Base-by-base conservation (phyloP, 2,329 filamentous ascomycete species). In the Aspergillus oerlinghausenensis region DNA sequence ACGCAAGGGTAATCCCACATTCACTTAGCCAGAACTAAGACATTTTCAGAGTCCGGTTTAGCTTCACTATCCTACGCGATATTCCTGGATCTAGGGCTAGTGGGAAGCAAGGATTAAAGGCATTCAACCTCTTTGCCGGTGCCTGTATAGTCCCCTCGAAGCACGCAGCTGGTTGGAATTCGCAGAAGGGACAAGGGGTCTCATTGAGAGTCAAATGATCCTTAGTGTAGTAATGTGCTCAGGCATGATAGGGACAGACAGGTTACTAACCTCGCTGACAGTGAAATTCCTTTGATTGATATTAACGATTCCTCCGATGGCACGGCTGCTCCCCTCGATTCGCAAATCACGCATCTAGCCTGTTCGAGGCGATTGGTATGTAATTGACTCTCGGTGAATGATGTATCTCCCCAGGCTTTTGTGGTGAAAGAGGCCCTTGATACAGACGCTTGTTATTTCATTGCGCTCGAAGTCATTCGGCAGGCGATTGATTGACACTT, bases 1-100 rank as follows among this genome's bases (percentile, higher is more conserved):
- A 67, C 54, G 65, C 65, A 66, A 70, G 64, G 67, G 60, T 59
- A 55, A 32, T 29, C 19, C 29, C 49, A 32, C 29, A 29, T 6
- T 51, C n/a, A 19, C 53, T 50, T 47, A 45, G 54, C 11, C 23
- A 26, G 19, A 17, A 47, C 43, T 25, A 25, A 25, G 21, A 6
- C 43, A 7, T 43, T n/a, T 21, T 43, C 21, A 21, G 19, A 9
- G n/a, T 43, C 21, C 21, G 8, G 43, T 11, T 47, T 10, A 14
- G 10, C 19, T 14, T 47, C 10, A 14, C 43, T 47, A 23, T 23
- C 23, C 21, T 47, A 25, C 5, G 11, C 17, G 4, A 26, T 26
- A 14, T 23, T 23, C 4, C 6, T 10, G 21, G 14, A 26, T 23
- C 23, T 47, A 45, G 42, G 43, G 3, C 43, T 47, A 21, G 6